Percentiles rank a stretch among this genome's conserved stretches.
phyloP scores from a whole-genome alignment of 331 rosid genomes.

The Phaseolus coccineus region DNA sequence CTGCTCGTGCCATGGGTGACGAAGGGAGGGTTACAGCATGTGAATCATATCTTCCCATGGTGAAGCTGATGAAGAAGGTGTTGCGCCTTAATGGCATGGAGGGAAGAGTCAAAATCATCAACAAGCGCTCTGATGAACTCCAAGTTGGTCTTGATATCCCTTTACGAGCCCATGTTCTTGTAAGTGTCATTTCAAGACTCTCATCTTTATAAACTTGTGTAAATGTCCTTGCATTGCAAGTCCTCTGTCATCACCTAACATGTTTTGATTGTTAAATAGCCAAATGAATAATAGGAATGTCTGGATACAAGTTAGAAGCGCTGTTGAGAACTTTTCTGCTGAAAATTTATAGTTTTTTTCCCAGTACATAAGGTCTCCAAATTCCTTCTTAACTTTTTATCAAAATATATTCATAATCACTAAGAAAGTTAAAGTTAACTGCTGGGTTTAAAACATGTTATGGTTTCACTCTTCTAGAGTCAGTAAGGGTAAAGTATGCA shows the following conservation, averaged over 20 bases:
- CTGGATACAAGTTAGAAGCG: neutral
- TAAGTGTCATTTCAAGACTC: conserved; percentile 48
- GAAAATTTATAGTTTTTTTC: no score
- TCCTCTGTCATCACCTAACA: neutral
- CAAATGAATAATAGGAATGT: neutral
- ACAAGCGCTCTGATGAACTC: conserved; percentile 96
- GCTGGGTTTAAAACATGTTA: conserved; percentile 19
- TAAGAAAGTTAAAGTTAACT: neutral
- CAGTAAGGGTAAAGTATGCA: neutral
- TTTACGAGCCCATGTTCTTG: conserved; percentile 79
- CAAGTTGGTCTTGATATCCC: conserved; percentile 65
- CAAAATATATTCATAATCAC: neutral
- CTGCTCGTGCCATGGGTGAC: conserved; percentile 78
- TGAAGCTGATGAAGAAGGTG: conserved; percentile 86
- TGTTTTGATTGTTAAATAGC: neutral
- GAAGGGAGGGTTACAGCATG: conserved; percentile 78
- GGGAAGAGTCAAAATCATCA: conserved; percentile 62
- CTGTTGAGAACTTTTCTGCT: neutral
- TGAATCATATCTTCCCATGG: conserved; percentile 98
- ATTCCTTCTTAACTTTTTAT: neutral
- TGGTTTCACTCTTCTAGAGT: neutral
- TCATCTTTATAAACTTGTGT: neutral
- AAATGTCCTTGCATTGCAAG: neutral
- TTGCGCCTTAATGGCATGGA: conserved; percentile 73
- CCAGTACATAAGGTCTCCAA: no score